Percentiles rank a stretch among this genome's conserved stretches.
phyloP scores from a whole-genome alignment of 1,284 basidiomycete genomes.

The Chalciporus sp. region DNA sequence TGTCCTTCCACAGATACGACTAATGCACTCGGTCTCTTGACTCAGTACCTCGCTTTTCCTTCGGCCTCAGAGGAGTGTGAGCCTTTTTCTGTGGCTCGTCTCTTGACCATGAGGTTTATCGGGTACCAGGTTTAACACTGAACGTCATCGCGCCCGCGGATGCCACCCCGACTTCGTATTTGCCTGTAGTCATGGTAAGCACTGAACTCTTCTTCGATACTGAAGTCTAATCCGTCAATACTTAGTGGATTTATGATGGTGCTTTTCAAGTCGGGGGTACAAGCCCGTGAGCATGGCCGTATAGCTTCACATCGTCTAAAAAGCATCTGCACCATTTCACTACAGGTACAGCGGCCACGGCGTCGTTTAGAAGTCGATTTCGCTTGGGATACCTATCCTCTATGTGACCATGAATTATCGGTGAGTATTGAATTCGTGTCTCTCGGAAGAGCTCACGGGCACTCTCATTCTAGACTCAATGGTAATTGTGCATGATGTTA shows the following conservation, averaged over 20 bases:
- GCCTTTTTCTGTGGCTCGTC: not conserved
- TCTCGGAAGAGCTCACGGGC: no score
- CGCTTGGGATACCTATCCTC: constrained; percentile 32
- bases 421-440: no score
- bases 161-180: constrained; percentile 20
- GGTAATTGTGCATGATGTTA: constrained; percentile 32
- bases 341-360: constrained; percentile 27
- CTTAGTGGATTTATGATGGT: constrained; percentile 31
- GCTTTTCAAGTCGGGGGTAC: constrained; percentile 38
- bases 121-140: constrained; percentile 45
- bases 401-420: constrained; percentile 41
- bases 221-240: no score
- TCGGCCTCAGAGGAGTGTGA: constrained; percentile 30
- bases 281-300: constrained; percentile 23
- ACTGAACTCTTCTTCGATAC: not conserved
- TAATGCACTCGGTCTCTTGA: constrained; percentile 1
- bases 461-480: constrained; percentile 16
- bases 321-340: not conserved
- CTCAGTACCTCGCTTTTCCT: not conserved
- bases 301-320: no score
- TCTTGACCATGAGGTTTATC: not conserved
- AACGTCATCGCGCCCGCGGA: constrained; percentile 42
- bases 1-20: constrained; percentile 5
- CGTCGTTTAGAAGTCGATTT: constrained; percentile 28
- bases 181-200: constrained; percentile 47